A percentile compares a stretch with the other conserved stretches of the same genome.
These are phyloP conservation scores for Umbellularia californica DNA, from an alignment of 164 flowering plant genomes.

Conservation along the genomic window DNA sequence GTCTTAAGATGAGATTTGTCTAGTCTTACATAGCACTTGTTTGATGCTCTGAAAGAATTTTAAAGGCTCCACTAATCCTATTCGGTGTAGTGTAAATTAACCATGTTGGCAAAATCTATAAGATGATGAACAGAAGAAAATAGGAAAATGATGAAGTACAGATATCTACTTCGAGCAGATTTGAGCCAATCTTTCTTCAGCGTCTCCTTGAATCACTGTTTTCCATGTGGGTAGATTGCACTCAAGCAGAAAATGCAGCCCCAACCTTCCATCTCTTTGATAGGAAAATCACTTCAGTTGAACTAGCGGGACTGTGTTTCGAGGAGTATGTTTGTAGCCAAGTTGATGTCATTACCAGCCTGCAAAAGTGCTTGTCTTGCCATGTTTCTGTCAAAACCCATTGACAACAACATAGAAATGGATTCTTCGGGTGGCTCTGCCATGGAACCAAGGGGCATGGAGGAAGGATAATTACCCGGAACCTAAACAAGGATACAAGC, in stretches of 20 bases:
- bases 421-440: slow-evolving; percentile 75
- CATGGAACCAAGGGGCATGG: slow-evolving; percentile 33
- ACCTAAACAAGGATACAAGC: slow-evolving; percentile 3
- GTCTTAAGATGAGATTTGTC: too few relatives aligned
- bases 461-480: slow-evolving; percentile 54
- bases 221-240: background rate
- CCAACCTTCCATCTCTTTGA: background rate
- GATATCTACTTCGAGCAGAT: background rate
- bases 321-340: slow-evolving; percentile 89
- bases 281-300: background rate
- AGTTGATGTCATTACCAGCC: slow-evolving; percentile 81
- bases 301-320: slow-evolving; percentile 69
- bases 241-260: background rate
- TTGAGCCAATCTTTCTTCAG: background rate
- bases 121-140: background rate
- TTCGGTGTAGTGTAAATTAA: background rate
- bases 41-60: background rate
- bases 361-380: slow-evolving; percentile 91
- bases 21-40: background rate
- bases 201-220: background rate
- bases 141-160: background rate
- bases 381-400: slow-evolving; percentile 84
- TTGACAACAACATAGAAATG: slow-evolving; percentile 70
- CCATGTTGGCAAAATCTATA: background rate
- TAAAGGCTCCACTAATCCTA: background rate